Evolutionary conservation across 331 rosid species (phyloP).

Genomic region (Pyracantha coccinea): DNA sequence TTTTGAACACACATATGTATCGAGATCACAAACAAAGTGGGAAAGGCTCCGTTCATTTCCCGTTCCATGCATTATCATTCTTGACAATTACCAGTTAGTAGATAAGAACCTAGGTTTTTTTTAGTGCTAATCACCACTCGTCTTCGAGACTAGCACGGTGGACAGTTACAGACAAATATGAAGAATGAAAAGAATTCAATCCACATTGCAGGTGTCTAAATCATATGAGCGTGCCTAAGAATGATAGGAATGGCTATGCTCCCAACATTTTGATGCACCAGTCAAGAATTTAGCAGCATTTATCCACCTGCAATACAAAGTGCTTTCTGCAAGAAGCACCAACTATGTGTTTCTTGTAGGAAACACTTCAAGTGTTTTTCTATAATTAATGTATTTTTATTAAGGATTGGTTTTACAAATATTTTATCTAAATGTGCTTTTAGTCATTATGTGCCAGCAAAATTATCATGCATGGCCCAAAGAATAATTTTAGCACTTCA

Average conservation of each 20-base stretch:
- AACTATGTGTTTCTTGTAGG: too few species aligned
- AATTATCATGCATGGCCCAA: too few species aligned
- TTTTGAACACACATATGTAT: background rate
- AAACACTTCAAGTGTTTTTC: too few species aligned
- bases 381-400: too few species aligned
- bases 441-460: too few species aligned
- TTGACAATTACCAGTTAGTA: constrained; percentile 8
- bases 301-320: constrained; percentile 59
- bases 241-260: constrained; percentile 92
- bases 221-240: constrained; percentile 83
- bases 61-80: background rate
- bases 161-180: constrained; percentile 78
- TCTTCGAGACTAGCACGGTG: constrained; percentile 97
- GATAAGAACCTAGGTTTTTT: background rate
- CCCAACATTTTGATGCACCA: constrained; percentile 80
- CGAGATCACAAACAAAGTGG: constrained; percentile 20
- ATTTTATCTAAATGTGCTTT: too few species aligned
- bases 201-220: constrained; percentile 90
- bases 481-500: too few species aligned
- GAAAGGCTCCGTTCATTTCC: constrained; percentile 1
- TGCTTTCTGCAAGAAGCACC: too few species aligned
- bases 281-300: constrained; percentile 95
- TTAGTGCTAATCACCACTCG: constrained; percentile 53
- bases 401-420: too few species aligned
- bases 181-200: constrained; percentile 87